Evolutionary conservation across 495 filamentous ascomycete species (phyloP), one percentile per base, ranked within the genome.

Genomic region (Amphirosellinia nigrospora): DNA sequence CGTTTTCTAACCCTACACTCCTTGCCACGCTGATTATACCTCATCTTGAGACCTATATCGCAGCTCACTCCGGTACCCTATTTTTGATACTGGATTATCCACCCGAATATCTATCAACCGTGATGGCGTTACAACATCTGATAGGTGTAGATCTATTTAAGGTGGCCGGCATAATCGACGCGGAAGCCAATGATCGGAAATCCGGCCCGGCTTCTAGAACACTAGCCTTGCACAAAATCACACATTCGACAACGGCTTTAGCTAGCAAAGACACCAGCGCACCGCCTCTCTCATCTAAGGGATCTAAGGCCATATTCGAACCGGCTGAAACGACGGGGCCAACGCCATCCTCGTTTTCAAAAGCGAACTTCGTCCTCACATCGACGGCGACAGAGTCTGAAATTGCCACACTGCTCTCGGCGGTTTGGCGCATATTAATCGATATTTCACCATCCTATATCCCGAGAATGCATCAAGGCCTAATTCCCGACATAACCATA

Each of bases 11-110:
- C 58, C 78, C 79, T 23, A 52, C 78, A 6, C 74, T 83, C 26
- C 74, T 86, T 6, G 84, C 84, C 7, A 81, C 78, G 0, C 72
- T 86, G 0, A 78, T 86, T 34, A 78, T 86, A 28, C 82, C 83
- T 0, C 83, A 85, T 62, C 74, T 86, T 7, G 82, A 85, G 59
- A 78, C 76, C 3, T 84, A 84, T 52, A 74, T 86, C 59, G 71
- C 72, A 19, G 71, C 75, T 13, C 77, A 82, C 56, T 68, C 79
- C 10, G 70, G 77, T 9, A 78, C 83, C 1, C 79, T 80, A 5
- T 81, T 85, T 50, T 78, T 86, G 3, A 73, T 86, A 21, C 73
- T 86, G 43, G 84, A 86, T 65, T 86, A 84, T 53, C 79, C 83
- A 0, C 72, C 81, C 9, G 82, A 85, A 13, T 83, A 86, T 36